These are phyloP conservation scores for Podospora sp. DNA, from an alignment of 495 filamentous ascomycete species.

Conservation along the genomic window DNA sequence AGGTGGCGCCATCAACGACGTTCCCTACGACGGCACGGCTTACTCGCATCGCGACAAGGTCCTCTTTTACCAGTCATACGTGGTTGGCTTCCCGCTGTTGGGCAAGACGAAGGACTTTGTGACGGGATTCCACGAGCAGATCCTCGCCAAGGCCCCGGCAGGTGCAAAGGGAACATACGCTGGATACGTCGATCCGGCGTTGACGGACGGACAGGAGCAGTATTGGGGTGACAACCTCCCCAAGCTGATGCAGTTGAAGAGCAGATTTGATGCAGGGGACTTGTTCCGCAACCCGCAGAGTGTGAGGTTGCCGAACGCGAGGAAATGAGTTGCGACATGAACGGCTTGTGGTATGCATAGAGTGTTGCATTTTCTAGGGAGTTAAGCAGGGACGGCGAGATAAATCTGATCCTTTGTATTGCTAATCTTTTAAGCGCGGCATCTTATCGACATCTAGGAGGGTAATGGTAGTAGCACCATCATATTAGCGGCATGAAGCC, in stretches of 20 bases:
- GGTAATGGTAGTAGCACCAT: too few species aligned
- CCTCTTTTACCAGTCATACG: conserved; percentile 62
- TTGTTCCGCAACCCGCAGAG: conserved; percentile 69
- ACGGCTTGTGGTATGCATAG: too few species aligned
- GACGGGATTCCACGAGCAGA: conserved; percentile 48
- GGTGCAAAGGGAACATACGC: conserved; percentile 60
- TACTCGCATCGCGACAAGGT: conserved; percentile 63
- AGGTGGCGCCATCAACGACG: conserved; percentile 56
- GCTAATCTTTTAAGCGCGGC: too few species aligned
- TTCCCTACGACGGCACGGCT: conserved; percentile 51
- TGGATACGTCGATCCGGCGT: conserved; percentile 69
- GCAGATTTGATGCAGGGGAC: conserved; percentile 54
- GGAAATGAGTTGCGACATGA: too few species aligned
- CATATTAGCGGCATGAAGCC: too few species aligned
- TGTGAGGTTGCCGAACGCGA: conserved; percentile 34
- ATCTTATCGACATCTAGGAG: too few species aligned
- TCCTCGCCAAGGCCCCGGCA: conserved; percentile 33
- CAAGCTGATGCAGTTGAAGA: conserved; percentile 55
- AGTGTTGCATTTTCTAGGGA: too few species aligned
- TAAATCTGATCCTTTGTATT: too few species aligned
- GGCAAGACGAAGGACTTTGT: conserved; percentile 50
- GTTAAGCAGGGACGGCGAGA: too few species aligned
- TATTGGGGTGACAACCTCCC: conserved; percentile 62
- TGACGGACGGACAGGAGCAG: conserved; percentile 51
- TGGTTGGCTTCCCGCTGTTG: conserved; percentile 51